These are phyloP conservation scores for Wickerhamomyces sp. DNA, from an alignment of 1,139 yeast genomes.

Conservation along the genomic window DNA sequence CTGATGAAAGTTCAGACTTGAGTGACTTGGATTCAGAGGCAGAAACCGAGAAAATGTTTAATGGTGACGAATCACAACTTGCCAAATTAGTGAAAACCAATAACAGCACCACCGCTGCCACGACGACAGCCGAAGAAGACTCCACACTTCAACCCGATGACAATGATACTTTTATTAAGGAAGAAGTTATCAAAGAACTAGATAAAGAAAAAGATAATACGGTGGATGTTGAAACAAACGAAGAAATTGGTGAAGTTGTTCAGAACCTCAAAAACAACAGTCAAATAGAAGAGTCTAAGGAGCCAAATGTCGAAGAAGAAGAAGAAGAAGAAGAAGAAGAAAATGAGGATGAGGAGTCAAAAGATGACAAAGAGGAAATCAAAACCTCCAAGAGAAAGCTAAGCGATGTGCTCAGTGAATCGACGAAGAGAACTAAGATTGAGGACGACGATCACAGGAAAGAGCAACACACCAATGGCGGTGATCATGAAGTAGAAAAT, in stretches of 20 bases:
- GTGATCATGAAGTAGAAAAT: constrained; percentile 3
- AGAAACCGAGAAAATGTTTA: constrained; percentile 73
- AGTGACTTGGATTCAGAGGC: constrained; percentile 71
- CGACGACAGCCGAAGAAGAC: constrained; percentile 4
- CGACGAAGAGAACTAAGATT: constrained; percentile 2
- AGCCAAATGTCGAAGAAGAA: constrained; percentile 11
- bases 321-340: constrained; percentile 11
- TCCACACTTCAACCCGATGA: constrained; percentile 7
- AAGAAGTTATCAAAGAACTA: constrained; percentile 17
- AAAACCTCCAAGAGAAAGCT: background rate
- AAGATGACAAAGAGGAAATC: background rate
- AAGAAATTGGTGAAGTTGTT: constrained; percentile 16
- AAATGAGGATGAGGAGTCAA: constrained; percentile 6
- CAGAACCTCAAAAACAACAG: constrained; percentile 10
- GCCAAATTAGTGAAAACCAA: constrained; percentile 31
- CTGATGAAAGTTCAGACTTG: constrained; percentile 41
- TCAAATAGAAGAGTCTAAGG: constrained; percentile 12
- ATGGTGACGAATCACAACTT: constrained; percentile 35
- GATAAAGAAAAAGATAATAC: constrained; percentile 14
- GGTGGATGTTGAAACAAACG: constrained; percentile 5
- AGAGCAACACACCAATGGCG: background rate
- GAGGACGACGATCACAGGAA: constrained; percentile 2
- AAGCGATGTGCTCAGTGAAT: background rate
- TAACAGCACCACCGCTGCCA: background rate
- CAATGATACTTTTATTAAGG: constrained; percentile 17